Evolutionary conservation across 495 filamentous ascomycete genomes (phyloP).

Genomic region (Chlorociboria aeruginascens): DNA sequence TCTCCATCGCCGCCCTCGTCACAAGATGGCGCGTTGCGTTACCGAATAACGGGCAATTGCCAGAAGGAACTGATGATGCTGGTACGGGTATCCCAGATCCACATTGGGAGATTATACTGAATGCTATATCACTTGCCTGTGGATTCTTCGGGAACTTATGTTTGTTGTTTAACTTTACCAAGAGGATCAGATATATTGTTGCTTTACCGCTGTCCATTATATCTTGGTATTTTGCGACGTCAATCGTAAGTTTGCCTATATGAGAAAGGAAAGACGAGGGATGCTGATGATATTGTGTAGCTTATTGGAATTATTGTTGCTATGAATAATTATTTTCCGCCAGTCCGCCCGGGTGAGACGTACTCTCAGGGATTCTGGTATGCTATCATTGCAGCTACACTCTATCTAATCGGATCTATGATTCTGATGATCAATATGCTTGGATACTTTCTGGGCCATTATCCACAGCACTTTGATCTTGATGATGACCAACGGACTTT

Average conservation of each 20-base stretch:
- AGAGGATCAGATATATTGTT: conserved; percentile 60
- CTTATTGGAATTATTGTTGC: conserved; percentile 47
- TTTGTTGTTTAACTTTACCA: conserved; percentile 68
- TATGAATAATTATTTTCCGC: conserved; percentile 50
- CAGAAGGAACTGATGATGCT: conserved; percentile 34
- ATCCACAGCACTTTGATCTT: conserved; percentile 62
- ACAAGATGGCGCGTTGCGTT: conserved; percentile 46
- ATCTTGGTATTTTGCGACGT: conserved; percentile 54
- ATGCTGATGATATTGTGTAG: conserved; percentile 21
- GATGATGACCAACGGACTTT: conserved; percentile 65
- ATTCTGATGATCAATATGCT: conserved; percentile 68
- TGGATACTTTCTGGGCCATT: conserved; percentile 65
- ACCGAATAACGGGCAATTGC: conserved; percentile 24
- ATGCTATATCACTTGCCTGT: not conserved
- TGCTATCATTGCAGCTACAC: conserved; percentile 52
- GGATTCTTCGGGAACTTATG: conserved; percentile 40
- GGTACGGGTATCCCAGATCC: conserved; percentile 46
- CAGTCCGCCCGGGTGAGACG: conserved; percentile 40
- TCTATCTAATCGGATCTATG: conserved; percentile 52
- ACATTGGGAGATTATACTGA: conserved; percentile 31
- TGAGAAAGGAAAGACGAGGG: not conserved
- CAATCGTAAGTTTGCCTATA: conserved; percentile 39
- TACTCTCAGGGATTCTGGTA: conserved; percentile 74
- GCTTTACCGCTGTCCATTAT: conserved; percentile 58
- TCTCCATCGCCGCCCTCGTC: conserved; percentile 63